These are phyloP conservation scores for Sarcodon aspratus DNA, from an alignment of 768 basidiomycete genomes.

Conservation along the genomic window DNA sequence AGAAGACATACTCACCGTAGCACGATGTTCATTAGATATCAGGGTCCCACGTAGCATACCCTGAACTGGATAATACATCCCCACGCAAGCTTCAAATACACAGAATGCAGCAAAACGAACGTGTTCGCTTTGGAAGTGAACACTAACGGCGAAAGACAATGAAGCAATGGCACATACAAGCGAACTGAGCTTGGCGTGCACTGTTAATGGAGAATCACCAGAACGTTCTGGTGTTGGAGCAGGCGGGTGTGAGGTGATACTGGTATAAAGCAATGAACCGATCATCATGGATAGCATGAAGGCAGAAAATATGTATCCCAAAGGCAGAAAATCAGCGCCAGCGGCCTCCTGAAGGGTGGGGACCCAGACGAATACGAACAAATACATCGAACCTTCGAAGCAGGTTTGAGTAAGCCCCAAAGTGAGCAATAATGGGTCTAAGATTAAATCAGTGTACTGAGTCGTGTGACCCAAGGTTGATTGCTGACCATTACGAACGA, in stretches of 20 bases:
- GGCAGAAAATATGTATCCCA: constrained; percentile 71
- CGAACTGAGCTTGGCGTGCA: constrained; percentile 60
- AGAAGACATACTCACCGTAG: constrained; percentile 39
- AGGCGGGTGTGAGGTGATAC: constrained; percentile 20
- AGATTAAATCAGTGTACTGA: not conserved
- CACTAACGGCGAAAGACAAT: constrained; percentile 39
- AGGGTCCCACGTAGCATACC: constrained; percentile 60
- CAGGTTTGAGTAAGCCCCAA: constrained; percentile 69
- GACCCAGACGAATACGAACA: constrained; percentile 80
- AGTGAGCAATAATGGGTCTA: constrained; percentile 51
- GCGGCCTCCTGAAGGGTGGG: constrained; percentile 59
- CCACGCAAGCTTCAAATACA: constrained; percentile 65
- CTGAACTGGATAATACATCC: constrained; percentile 72
- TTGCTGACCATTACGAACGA: constrained; percentile 38
- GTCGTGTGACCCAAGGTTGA: not conserved
- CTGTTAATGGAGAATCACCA: constrained; percentile 32
- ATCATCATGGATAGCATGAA: constrained; percentile 83
- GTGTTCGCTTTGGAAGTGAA: constrained; percentile 31
- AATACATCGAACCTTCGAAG: constrained; percentile 79
- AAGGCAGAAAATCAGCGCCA: constrained; percentile 35
- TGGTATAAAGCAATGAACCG: constrained; percentile 60
- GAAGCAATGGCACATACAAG: constrained; percentile 50
- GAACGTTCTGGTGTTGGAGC: constrained; percentile 2
- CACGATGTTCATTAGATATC: constrained; percentile 62
- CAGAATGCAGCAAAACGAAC: constrained; percentile 66